Percentiles rank a stretch among this genome's conserved stretches.
phyloP scores from a whole-genome alignment of 2,329 filamentous ascomycete genomes.

The Dactylella cylindrospora region DNA sequence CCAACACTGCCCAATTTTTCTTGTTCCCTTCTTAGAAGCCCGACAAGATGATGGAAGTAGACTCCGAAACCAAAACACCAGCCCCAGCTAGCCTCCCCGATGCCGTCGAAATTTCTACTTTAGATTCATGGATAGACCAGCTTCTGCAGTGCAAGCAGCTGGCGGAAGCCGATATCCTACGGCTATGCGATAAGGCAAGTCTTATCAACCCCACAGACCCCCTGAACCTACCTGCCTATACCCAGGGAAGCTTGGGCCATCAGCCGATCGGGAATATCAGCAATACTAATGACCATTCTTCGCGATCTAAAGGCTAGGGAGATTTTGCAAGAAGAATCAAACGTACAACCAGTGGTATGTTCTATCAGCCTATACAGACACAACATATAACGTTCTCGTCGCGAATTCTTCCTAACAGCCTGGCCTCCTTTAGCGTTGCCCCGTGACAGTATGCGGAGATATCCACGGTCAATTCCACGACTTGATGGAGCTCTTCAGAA shows the following conservation, averaged over 20 bases:
- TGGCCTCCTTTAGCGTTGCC: slow-evolving; percentile 73
- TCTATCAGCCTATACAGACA: neutral
- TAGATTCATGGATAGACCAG: slow-evolving; percentile 98
- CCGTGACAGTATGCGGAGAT: slow-evolving; percentile 96
- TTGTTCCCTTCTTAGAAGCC: slow-evolving; percentile 25
- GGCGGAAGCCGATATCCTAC: slow-evolving; percentile 88
- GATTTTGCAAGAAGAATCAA: slow-evolving; percentile 95
- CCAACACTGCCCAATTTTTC: slow-evolving; percentile 7
- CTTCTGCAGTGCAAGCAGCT: slow-evolving; percentile 99
- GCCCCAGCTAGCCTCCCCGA: slow-evolving; percentile 73
- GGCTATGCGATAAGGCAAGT: slow-evolving; percentile 93
- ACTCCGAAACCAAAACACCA: slow-evolving; percentile 77
- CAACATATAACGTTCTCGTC: neutral
- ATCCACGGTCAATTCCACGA: slow-evolving; percentile 99
- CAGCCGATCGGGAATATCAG: no score
- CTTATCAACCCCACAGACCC: slow-evolving; percentile 26
- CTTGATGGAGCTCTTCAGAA: slow-evolving; percentile 99
- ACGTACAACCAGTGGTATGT: slow-evolving; percentile 95
- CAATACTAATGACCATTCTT: neutral
- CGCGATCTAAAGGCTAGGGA: slow-evolving; percentile 72
- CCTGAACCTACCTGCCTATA: neutral
- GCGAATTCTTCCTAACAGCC: slow-evolving; percentile 41
- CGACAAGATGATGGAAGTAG: slow-evolving; percentile 71
- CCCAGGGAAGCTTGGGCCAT: neutral
- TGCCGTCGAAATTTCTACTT: slow-evolving; percentile 82